Evolutionary conservation across 306 rosid species (phyloP).

Genomic region (Prunus dulcis): DNA sequence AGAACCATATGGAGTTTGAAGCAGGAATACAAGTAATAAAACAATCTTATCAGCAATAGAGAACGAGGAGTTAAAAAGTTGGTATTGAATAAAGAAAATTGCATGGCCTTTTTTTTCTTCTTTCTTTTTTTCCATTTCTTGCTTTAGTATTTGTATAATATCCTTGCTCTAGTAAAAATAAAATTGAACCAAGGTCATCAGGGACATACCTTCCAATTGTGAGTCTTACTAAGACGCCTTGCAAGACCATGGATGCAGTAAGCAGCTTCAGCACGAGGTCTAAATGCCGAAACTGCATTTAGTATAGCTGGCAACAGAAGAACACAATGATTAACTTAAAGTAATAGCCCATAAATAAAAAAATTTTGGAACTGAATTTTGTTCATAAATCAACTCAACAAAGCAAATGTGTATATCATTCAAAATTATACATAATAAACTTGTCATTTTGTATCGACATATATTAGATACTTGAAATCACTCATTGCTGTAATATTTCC

Average conservation of each 20-base stretch:
- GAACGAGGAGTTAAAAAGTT: background rate
- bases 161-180: background rate
- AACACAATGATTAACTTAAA: background rate
- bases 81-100: background rate
- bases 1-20: background rate
- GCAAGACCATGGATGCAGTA: conserved; percentile 22
- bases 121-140: background rate
- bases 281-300: conserved; percentile 10
- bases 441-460: background rate
- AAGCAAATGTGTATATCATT: no score
- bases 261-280: conserved; percentile 16
- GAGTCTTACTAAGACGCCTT: conserved; percentile 11
- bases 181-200: background rate
- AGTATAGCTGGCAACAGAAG: conserved; percentile 9
- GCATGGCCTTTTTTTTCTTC: background rate
- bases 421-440: background rate
- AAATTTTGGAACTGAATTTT: no score
- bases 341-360: background rate
- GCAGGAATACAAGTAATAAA: background rate
- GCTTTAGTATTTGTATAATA: background rate
- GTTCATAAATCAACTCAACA: no score
- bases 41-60: background rate
- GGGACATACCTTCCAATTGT: conserved; percentile 18
- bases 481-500: background rate
- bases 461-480: background rate